Percentiles rank a stretch among this genome's conserved stretches.
These are phyloP conservation scores for Beauveria varroae DNA, from an alignment of 2,329 filamentous ascomycete genomes.

Conservation along the genomic window DNA sequence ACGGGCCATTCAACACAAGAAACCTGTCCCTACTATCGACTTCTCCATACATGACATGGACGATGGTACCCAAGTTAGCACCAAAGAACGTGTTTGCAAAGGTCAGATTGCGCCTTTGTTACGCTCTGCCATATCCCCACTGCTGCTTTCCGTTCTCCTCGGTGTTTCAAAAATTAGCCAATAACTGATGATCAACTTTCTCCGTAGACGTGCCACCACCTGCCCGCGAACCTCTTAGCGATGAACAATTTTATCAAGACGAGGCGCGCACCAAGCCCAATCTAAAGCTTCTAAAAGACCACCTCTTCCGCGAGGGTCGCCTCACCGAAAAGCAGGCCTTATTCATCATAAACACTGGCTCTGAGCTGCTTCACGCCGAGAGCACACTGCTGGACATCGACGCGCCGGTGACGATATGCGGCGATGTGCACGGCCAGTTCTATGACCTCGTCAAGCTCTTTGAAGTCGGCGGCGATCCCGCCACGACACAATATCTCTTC, in stretches of 20 bases:
- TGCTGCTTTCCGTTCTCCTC: background rate
- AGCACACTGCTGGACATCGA: constrained; percentile 98
- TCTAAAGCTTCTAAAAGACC: constrained; percentile 90
- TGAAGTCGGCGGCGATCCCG: constrained; percentile 92
- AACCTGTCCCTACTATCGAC: constrained; percentile 93
- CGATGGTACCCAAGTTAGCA: constrained; percentile 91
- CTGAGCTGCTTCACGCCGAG: constrained; percentile 79
- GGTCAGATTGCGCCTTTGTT: constrained; percentile 46
- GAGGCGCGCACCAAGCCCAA: constrained; percentile 82
- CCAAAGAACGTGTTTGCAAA: constrained; percentile 94
- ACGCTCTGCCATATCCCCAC: background rate
- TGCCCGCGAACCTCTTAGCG: constrained; percentile 82
- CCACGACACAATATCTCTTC: constrained; percentile 94
- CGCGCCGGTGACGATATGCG: constrained; percentile 95
- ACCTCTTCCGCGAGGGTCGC: constrained; percentile 95
- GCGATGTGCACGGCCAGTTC: constrained; percentile 97
- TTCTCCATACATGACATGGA: constrained; percentile 99
- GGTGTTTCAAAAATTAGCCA: background rate
- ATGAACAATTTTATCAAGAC: constrained; percentile 91
- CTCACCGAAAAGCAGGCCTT: constrained; percentile 95
- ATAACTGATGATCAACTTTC: constrained; percentile 1
- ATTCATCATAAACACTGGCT: constrained; percentile 86
- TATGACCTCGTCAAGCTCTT: constrained; percentile 99
- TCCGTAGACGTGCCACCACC: constrained; percentile 88
- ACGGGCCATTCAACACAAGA: constrained; percentile 89